These are phyloP conservation scores for Candida tetrigidarum DNA, from an alignment of 1,139 yeast species.

Conservation along the genomic window DNA sequence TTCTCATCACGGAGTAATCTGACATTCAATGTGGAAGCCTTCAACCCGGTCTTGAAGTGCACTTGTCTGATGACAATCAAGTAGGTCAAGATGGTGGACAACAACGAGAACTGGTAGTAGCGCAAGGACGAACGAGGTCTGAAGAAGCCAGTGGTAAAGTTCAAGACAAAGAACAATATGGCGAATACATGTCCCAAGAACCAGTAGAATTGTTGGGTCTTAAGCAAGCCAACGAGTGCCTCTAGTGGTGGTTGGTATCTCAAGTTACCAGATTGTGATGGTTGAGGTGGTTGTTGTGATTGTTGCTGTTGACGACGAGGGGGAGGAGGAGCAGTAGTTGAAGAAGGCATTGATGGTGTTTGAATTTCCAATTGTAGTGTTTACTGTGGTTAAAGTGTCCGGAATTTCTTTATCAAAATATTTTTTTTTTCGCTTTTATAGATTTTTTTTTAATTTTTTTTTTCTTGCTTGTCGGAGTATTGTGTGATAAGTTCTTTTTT, in stretches of 20 bases:
- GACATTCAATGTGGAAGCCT: conserved; percentile 14
- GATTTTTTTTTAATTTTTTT: background rate
- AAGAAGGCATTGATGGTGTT: no score
- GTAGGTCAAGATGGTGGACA: conserved; percentile 50
- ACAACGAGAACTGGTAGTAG: conserved; percentile 42
- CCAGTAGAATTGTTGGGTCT: conserved; percentile 58
- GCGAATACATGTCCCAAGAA: conserved; percentile 51
- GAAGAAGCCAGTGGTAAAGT: conserved; percentile 38
- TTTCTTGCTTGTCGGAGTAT: background rate
- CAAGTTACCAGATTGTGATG: background rate
- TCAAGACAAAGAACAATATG: conserved; percentile 35
- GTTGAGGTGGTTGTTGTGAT: conserved; percentile 5
- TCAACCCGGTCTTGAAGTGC: conserved; percentile 32
- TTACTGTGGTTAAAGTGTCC: no score
- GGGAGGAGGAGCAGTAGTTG: no score
- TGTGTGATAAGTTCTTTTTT: background rate
- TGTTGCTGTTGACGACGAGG: conserved; percentile 8
- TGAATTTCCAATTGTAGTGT: no score
- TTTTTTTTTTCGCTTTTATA: no score
- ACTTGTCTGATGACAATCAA: conserved; percentile 52
- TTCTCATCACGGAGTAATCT: conserved; percentile 48
- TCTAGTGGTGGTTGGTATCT: conserved; percentile 15
- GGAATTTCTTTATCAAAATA: no score
- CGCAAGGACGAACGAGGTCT: conserved; percentile 27
- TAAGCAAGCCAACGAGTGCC: conserved; percentile 23